Percentiles rank a stretch among this genome's conserved stretches.
Evolutionary conservation across 2,329 filamentous ascomycete species (phyloP).

Genomic region (Sclerotinia subarctica): DNA sequence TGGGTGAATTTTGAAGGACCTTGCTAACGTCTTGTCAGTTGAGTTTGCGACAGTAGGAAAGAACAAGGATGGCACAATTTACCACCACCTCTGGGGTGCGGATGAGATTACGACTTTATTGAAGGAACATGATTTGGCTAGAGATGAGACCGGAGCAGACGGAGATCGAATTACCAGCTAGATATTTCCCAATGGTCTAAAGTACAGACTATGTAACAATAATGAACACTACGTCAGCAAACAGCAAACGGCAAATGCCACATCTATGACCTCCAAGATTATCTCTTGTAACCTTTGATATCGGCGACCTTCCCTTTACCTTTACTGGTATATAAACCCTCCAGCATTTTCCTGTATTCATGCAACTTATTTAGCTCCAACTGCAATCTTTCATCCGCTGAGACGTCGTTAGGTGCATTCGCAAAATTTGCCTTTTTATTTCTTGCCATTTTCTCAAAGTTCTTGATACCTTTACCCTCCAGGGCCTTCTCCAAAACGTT

Average conservation of each 20-base stretch:
- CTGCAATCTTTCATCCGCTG: not conserved
- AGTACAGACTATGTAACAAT: conserved; percentile 33
- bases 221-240: conserved; percentile 25
- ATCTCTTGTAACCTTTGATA: not conserved
- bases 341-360: conserved; percentile 10
- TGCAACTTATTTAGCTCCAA: conserved; percentile 2
- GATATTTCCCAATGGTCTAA: conserved; percentile 23
- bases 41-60: conserved; percentile 98
- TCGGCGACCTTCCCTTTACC: not conserved
- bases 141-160: conserved; percentile 57
- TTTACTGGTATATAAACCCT: not conserved
- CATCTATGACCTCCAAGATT: not conserved
- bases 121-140: conserved; percentile 93
- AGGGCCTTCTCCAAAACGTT: conserved; percentile 6
- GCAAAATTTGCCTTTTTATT: conserved; percentile 7
- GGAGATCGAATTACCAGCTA: conserved; percentile 37
- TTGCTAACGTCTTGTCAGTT: conserved; percentile 52
- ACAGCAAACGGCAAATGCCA: not conserved
- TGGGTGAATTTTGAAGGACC: not conserved
- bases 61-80: conserved; percentile 93
- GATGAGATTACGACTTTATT: conserved; percentile 93
- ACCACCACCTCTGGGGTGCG: conserved; percentile 94
- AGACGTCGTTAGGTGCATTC: not conserved
- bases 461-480: not conserved
- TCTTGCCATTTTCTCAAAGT: not conserved